A percentile compares a stretch with the other conserved stretches of the same genome.
Evolutionary conservation across 352 stramenopile species (phyloP).

Genomic region (Thraustochytrium sp.): DNA sequence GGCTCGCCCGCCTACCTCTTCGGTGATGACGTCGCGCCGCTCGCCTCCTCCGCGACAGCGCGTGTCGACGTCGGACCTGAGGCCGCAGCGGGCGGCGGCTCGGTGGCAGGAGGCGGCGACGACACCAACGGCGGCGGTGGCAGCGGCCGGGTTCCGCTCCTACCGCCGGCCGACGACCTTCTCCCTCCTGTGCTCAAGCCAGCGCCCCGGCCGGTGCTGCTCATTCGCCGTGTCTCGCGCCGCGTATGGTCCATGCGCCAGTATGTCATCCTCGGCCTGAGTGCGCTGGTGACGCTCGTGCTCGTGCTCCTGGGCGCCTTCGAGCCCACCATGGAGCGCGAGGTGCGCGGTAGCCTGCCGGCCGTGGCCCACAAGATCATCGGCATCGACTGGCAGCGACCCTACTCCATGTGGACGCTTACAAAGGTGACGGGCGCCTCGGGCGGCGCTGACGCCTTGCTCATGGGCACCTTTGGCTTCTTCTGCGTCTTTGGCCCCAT

Average conservation of each 20-base stretch:
- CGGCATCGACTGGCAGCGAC: constrained; percentile 55
- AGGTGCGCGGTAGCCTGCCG: constrained; percentile 57
- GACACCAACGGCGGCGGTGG: too few species aligned
- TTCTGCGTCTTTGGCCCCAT: constrained; percentile 59
- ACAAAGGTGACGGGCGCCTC: constrained; percentile 58
- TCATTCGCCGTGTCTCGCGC: constrained; percentile 15
- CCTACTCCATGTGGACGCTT: constrained; percentile 57
- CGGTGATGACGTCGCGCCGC: neutral
- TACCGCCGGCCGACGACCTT: too few species aligned
- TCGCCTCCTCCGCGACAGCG: too few species aligned
- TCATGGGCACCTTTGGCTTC: constrained; percentile 63
- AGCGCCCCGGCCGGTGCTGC: neutral
- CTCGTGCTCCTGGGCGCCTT: constrained; percentile 24
- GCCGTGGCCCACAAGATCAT: constrained; percentile 58
- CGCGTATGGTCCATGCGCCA: constrained; percentile 12
- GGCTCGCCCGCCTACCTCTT: neutral
- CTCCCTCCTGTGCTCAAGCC: neutral
- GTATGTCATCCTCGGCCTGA: constrained; percentile 8
- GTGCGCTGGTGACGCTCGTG: neutral
- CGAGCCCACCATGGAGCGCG: constrained; percentile 57
- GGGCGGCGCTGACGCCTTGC: constrained; percentile 57
- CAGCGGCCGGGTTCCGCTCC: too few species aligned
- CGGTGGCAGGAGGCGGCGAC: too few species aligned
- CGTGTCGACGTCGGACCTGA: too few species aligned
- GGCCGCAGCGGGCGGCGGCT: too few species aligned